These are phyloP conservation scores for Turnera subulata DNA, from an alignment of 345 rosid species.

Conservation along the genomic window DNA sequence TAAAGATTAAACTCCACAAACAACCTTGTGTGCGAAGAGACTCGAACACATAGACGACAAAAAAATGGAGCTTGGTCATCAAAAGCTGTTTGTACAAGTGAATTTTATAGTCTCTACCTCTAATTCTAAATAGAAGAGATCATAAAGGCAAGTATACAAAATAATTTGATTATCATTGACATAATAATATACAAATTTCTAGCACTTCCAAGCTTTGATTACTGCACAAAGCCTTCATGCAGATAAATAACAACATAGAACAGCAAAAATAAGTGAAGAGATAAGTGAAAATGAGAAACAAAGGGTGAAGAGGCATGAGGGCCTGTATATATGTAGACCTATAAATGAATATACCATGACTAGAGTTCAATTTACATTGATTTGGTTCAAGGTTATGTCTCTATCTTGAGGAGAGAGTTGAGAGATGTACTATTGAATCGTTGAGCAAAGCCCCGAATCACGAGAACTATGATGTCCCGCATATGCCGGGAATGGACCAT, in stretches of 20 bases:
- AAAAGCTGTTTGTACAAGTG: too few relatives aligned
- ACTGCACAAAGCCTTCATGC: not conserved
- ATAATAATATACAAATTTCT: not conserved
- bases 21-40: too few relatives aligned
- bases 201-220: too few relatives aligned
- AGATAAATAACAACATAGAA: not conserved
- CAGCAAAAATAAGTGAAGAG: not conserved
- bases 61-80: too few relatives aligned
- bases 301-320: not conserved
- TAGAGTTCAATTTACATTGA: slow-evolving; percentile 1
- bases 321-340: slow-evolving; percentile 2
- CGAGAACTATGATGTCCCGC: slow-evolving; percentile 73
- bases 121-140: too few relatives aligned
- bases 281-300: not conserved
- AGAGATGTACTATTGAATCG: slow-evolving; percentile 95
- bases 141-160: too few relatives aligned
- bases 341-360: not conserved
- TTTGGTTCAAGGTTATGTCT: slow-evolving; percentile 29
- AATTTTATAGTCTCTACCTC: too few relatives aligned
- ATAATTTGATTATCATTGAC: not conserved
- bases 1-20: too few relatives aligned
- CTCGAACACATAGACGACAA: too few relatives aligned
- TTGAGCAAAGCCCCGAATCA: slow-evolving; percentile 88
- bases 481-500: slow-evolving; percentile 77
- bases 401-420: slow-evolving; percentile 85